phyloP scores from a whole-genome alignment of 202 grass and related monocot genomes.

The Musa balbisiana region DNA sequence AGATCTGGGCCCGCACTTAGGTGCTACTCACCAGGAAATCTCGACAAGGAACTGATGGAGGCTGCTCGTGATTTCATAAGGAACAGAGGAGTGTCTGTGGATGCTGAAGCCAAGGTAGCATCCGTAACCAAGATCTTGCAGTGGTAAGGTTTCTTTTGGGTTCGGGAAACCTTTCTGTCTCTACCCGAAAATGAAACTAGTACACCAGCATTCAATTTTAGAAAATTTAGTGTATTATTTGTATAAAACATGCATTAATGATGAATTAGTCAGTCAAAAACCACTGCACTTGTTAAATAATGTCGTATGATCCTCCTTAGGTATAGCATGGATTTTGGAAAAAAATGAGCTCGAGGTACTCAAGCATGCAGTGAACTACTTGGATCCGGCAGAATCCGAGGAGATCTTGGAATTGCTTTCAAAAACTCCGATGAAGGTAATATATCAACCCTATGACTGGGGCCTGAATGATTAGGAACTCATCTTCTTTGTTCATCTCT shows the following conservation, averaged over 20 bases:
- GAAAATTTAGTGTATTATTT: no score
- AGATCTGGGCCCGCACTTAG: constrained; percentile 74
- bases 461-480: constrained; percentile 49
- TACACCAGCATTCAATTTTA: not conserved
- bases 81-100: constrained; percentile 65
- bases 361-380: constrained; percentile 90
- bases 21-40: constrained; percentile 87
- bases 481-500: no score
- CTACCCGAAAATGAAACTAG: not conserved
- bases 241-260: not conserved
- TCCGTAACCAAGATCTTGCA: constrained; percentile 66
- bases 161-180: not conserved
- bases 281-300: not conserved
- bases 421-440: constrained; percentile 59
- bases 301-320: constrained; percentile 32
- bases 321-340: constrained; percentile 85
- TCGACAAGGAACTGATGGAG: constrained; percentile 89
- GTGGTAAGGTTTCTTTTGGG: constrained; percentile 41
- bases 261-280: no score
- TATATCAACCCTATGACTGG: constrained; percentile 84
- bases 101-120: constrained; percentile 60
- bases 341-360: constrained; percentile 74
- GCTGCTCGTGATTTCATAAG: constrained; percentile 58
- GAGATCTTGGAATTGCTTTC: constrained; percentile 67
- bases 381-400: constrained; percentile 52